A percentile compares a stretch with the other conserved stretches of the same genome.
These are phyloP conservation scores for Talaromyces piceae DNA, from an alignment of 2,329 filamentous ascomycete species.

Conservation along the genomic window DNA sequence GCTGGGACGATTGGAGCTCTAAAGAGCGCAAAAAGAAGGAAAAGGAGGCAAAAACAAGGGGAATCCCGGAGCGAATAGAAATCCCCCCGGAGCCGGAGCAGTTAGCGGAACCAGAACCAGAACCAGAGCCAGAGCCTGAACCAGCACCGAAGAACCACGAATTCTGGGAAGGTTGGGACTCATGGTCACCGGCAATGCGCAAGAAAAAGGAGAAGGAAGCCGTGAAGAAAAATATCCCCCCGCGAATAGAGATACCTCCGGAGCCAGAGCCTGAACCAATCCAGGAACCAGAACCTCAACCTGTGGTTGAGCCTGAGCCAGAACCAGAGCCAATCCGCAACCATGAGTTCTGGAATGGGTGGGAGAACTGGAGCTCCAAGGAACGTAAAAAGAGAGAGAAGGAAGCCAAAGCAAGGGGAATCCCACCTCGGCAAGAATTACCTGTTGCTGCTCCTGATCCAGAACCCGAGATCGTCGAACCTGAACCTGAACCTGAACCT, in stretches of 20 bases:
- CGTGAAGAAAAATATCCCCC: constrained; percentile 6
- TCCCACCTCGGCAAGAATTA: constrained; percentile 14
- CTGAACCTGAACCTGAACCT: constrained; percentile 16
- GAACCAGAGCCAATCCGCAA: constrained; percentile 19
- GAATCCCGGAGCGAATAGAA: constrained; percentile 11
- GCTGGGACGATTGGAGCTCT: constrained; percentile 2
- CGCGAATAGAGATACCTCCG: constrained; percentile 8
- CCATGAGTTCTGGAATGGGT: constrained; percentile 10
- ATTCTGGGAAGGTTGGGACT: constrained; percentile 9
- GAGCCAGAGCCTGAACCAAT: constrained; percentile 23
- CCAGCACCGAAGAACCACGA: constrained; percentile 6
- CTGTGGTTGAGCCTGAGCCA: constrained; percentile 26
- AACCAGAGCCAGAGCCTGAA: not conserved
- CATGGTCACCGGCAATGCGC: not conserved
- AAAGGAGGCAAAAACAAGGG: constrained; percentile 5
- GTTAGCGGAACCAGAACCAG: not conserved
- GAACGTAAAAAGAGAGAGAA: constrained; percentile 31
- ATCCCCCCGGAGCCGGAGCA: constrained; percentile 4
- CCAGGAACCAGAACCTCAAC: constrained; percentile 23
- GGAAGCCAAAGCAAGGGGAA: constrained; percentile 24
- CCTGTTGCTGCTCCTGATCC: not conserved
- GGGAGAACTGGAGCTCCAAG: constrained; percentile 12
- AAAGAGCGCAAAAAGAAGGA: constrained; percentile 7
- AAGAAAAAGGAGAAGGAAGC: constrained; percentile 9
- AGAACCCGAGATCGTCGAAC: constrained; percentile 14